Evolutionary conservation across 805 yeast genomes (phyloP), one percentile per base, ranked within the genome.

Genomic region (Vanderwaltozyma polyspora): DNA sequence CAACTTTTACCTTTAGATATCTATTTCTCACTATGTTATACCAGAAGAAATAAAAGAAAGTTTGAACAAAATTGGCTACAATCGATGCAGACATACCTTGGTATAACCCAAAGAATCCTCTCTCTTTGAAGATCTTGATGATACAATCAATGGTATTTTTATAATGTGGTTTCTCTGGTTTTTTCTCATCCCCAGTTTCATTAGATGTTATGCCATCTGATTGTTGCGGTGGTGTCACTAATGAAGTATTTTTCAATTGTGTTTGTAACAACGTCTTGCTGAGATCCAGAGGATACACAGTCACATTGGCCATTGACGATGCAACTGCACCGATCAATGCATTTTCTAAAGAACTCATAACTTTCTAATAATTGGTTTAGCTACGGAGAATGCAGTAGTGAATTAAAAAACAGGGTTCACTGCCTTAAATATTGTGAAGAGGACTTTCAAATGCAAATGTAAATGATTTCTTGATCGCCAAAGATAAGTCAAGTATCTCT

Each of bases 21-120:
- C 68, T 57, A 34, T 69, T 67, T 41, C 83, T 72, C 13, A 82
- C 74, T 27, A 80, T 60, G 5, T 86, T 76, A 57, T 84, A 84
- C 91, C 93, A 84, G 58, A 82, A 84, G 56, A 84, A 84, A 57
- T 84, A 84, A 21, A 84, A 76, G 52, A 84, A 84, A 46, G 78
- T 79, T 51, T 81, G 83, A 7, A 80, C 73, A 2, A 87, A 86
- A 9, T 77, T 72, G 3, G 86, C 85, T 14, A 77, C 48, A 28
- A 82, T 59, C 1, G 82, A 71, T 2, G 86, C 75, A 3, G 72
- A 59, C 31, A 83, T 57, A 1, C 94, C 94, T 42, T 70, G 73
- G 59, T 83, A 84, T 57, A 81, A 68, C 6, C 89, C 91, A 13
- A 60, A 42, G 9, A 79, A 32, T 1, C 94, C 94, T 44, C 74